A percentile compares a stretch with the other conserved stretches of the same genome.
Evolutionary conservation across 352 stramenopile species (phyloP).

Genomic region (Pythium aquatile): DNA sequence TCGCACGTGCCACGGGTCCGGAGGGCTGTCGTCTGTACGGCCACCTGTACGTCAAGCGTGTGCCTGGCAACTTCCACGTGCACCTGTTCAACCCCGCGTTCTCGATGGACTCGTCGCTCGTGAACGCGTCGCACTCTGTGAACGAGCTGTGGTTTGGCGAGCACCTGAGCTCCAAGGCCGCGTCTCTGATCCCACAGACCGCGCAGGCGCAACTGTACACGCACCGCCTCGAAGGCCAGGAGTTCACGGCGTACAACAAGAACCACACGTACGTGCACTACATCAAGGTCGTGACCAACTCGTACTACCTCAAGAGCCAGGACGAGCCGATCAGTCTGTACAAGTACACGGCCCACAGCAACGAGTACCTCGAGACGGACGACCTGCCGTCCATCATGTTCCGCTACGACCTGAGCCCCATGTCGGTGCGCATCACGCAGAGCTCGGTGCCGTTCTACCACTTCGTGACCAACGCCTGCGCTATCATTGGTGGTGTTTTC

Average conservation of each 20-base stretch:
- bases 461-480: slow-evolving; percentile 82
- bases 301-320: slow-evolving; percentile 73
- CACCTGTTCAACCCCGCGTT: slow-evolving; percentile 96
- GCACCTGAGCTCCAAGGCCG: slow-evolving; percentile 44
- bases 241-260: slow-evolving; percentile 90
- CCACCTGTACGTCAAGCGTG: slow-evolving; percentile 85
- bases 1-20: slow-evolving; percentile 57
- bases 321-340: slow-evolving; percentile 65
- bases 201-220: slow-evolving; percentile 91
- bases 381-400: slow-evolving; percentile 91
- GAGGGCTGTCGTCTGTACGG: slow-evolving; percentile 81
- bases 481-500: slow-evolving; percentile 81
- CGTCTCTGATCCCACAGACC: slow-evolving; percentile 82
- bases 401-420: slow-evolving; percentile 87
- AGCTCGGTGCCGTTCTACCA: slow-evolving; percentile 83
- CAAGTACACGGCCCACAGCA: slow-evolving; percentile 90
- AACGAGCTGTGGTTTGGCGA: slow-evolving; percentile 97
- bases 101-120: slow-evolving; percentile 82
- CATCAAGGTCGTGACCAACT: slow-evolving; percentile 97
- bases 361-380: slow-evolving; percentile 86
- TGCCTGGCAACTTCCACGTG: slow-evolving; percentile 98
- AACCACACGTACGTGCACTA: slow-evolving; percentile 99
- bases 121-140: slow-evolving; percentile 95
- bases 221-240: slow-evolving; percentile 90
- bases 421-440: slow-evolving; percentile 95